phyloP scores from a whole-genome alignment of 2,329 filamentous ascomycete species.

The Hymenoscyphus salicellus region DNA sequence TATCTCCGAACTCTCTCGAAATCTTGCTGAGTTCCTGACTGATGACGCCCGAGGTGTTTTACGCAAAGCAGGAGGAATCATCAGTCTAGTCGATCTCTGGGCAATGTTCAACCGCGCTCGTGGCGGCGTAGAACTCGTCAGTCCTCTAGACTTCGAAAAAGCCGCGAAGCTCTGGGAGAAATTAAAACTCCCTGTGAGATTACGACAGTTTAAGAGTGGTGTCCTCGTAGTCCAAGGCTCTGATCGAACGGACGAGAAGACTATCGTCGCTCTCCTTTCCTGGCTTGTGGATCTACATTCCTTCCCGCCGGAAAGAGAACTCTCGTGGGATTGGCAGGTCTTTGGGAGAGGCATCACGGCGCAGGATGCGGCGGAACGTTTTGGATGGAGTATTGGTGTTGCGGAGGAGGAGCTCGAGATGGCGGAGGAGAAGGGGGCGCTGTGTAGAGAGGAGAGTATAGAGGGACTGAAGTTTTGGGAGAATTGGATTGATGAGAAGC shows the following conservation, averaged over 20 bases:
- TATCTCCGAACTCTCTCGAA: slow-evolving; percentile 79
- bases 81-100: slow-evolving; percentile 88
- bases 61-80: slow-evolving; percentile 77
- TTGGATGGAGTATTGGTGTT: slow-evolving; percentile 96
- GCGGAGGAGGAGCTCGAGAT: slow-evolving; percentile 94
- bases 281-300: slow-evolving; percentile 76
- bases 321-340: slow-evolving; percentile 69
- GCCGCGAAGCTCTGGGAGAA: slow-evolving; percentile 86
- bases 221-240: slow-evolving; percentile 89
- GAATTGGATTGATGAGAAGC: slow-evolving; percentile 50
- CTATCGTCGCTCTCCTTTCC: slow-evolving; percentile 68
- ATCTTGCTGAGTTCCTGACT: slow-evolving; percentile 83
- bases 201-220: slow-evolving; percentile 87
- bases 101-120: slow-evolving; percentile 90
- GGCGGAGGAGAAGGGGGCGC: slow-evolving; percentile 83
- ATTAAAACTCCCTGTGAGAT: slow-evolving; percentile 77
- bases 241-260: slow-evolving; percentile 88
- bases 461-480: slow-evolving; percentile 93
- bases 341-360: slow-evolving; percentile 87
- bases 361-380: slow-evolving; percentile 81
- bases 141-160: slow-evolving; percentile 86
- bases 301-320: slow-evolving; percentile 60
- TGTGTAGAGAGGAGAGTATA: slow-evolving; percentile 89
- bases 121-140: slow-evolving; percentile 91
- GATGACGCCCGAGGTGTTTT: slow-evolving; percentile 79